phyloP scores from a whole-genome alignment of 352 stramenopile species.

The Phytophthora syringae region DNA sequence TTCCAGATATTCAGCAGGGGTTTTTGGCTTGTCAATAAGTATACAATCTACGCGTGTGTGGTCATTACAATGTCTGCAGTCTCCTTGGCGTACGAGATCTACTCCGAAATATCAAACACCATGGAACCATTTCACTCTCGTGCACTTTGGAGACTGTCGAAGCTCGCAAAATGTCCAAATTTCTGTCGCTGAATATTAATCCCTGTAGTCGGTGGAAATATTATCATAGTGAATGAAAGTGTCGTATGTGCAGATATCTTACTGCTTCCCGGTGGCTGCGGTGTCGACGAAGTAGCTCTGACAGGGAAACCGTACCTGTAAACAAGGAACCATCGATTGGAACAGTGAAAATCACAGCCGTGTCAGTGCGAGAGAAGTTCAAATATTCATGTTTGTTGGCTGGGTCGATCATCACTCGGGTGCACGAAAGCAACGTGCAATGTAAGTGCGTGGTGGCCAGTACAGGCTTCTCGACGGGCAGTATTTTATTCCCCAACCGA shows the following conservation, averaged over 20 bases:
- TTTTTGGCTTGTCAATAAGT: slow-evolving; percentile 56
- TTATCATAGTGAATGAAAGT: slow-evolving; percentile 42
- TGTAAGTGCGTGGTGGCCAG: not conserved
- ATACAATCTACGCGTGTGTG: slow-evolving; percentile 50
- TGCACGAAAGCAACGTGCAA: not conserved
- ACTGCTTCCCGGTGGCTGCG: slow-evolving; percentile 51
- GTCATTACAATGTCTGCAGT: slow-evolving; percentile 49
- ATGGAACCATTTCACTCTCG: too few species aligned
- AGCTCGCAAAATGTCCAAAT: slow-evolving; percentile 46
- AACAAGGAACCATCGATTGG: not conserved
- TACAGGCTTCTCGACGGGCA: not conserved
- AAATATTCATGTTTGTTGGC: not conserved
- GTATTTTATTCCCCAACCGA: not conserved
- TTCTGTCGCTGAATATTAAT: too few species aligned
- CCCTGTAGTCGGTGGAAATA: slow-evolving; percentile 59
- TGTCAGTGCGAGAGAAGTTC: not conserved
- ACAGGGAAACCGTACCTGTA: not conserved
- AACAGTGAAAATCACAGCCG: not conserved
- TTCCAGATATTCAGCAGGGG: slow-evolving; percentile 64
- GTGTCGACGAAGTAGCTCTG: not conserved
- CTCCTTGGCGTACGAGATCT: slow-evolving; percentile 61
- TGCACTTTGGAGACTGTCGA: slow-evolving; percentile 30
- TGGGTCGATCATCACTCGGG: not conserved
- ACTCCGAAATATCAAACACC: slow-evolving; percentile 51
- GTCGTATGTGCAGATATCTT: slow-evolving; percentile 48